Evolutionary conservation across 495 filamentous ascomycete species (phyloP), one percentile per base, ranked within the genome.

Genomic region (Rhizodiscina lignyota): DNA sequence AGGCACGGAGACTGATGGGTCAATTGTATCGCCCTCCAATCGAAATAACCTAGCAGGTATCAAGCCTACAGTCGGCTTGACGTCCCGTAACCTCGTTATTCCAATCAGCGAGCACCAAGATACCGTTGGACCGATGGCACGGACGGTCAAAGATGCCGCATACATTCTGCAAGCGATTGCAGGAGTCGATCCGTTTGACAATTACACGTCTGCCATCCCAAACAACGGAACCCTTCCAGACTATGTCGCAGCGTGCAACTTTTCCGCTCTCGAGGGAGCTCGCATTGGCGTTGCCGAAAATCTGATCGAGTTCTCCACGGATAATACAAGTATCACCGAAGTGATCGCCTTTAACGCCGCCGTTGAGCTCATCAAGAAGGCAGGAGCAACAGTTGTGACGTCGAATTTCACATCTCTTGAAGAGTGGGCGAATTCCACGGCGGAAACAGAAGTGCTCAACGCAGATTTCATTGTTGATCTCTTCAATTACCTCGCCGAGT

Each of bases 61-160:
- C 51, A 81, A 80, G 51, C 76, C 77, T 8, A 77, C 74, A 0
- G 72, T 79, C 8, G 77, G 77, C 0, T 59, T 77, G n/a, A 78
- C 71, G 5, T 73, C 68, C 12, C 55, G 72, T 6, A 50, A 64
- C 36, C 56, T 73, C 16, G 72, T 77, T 13, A 67, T 80, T 18
- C 76, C 76, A 13, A 65, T 77, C 35, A 65, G 56, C 23, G 52
- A 70, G 47, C 67, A 63, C 41, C 72, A 74, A 48, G 77, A 80
- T 43, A 79, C 73, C 1, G 57, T 77, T 18, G 76, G 75, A 0
- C 71, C 75, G 0, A 68, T 80, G 61, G 66, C 74, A 10, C 51
- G 69, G 12, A 72, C 63, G 1, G 74, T 82, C 38, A 69, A 64
- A 42, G 77, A 82, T 44, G 75, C 74, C 0, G 74, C 77, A 1